A percentile compares a stretch with the other conserved stretches of the same genome.
Conservation (phyloP, 371 early-diverging fungal genomes). For the Synchytrium microbalum region DNA sequence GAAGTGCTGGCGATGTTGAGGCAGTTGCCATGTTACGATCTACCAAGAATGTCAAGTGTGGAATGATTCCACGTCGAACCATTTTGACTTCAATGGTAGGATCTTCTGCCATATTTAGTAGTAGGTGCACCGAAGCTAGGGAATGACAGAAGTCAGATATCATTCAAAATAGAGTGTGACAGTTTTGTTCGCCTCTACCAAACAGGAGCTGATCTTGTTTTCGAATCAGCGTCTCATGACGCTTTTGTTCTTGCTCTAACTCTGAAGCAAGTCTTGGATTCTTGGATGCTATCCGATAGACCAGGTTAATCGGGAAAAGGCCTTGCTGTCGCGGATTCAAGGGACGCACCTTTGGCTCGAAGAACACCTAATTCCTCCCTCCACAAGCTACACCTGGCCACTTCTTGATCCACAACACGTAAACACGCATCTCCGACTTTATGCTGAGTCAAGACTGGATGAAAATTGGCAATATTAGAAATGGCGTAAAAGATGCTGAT, state of each 20-base stretch:
- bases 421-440: slow-evolving; percentile 50
- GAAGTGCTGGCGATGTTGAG: slow-evolving; percentile 30
- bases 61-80: slow-evolving; percentile 40
- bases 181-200: slow-evolving; percentile 20
- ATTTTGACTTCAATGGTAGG: slow-evolving; percentile 41
- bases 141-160: not conserved
- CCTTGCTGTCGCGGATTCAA: no score
- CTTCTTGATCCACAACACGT: slow-evolving; percentile 35
- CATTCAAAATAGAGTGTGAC: not conserved
- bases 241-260: slow-evolving; percentile 32
- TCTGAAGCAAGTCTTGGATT: slow-evolving; percentile 21
- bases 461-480: slow-evolving; percentile 39
- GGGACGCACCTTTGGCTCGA: not conserved
- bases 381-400: slow-evolving; percentile 32
- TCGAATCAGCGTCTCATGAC: slow-evolving; percentile 35
- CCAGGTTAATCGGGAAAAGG: no score
- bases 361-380: slow-evolving; percentile 24
- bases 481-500: slow-evolving; percentile 42
- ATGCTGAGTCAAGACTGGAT: slow-evolving; percentile 35
- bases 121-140: slow-evolving; percentile 32
- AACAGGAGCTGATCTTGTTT: slow-evolving; percentile 47
- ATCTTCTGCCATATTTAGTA: slow-evolving; percentile 42
- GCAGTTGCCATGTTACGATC: slow-evolving; percentile 17
- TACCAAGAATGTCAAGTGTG: slow-evolving; percentile 29
- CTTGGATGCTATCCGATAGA: slow-evolving; percentile 1